Conservation (phyloP, 306 rosid species). For the Elaeagnus macrophylla region DNA sequence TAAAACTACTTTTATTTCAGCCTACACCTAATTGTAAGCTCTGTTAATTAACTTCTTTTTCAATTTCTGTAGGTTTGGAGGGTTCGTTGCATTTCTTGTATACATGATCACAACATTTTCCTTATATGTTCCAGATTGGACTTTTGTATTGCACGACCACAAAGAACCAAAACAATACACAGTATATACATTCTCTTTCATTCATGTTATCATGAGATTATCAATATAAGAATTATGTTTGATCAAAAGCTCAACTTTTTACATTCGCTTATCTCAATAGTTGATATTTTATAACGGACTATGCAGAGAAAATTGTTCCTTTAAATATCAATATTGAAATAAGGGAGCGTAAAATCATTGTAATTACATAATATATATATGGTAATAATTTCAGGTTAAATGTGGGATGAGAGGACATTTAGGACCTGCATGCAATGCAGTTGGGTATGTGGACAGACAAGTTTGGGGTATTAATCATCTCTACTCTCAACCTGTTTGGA, state of each 20-base stretch:
- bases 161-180: slow-evolving; percentile 28
- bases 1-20: background rate
- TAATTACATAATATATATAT: background rate
- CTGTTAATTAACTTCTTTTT: no score
- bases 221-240: no score
- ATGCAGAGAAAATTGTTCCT: no score
- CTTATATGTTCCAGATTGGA: slow-evolving; percentile 83
- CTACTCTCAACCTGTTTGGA: slow-evolving; percentile 74
- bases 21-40: background rate
- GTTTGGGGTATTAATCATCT: slow-evolving; percentile 90
- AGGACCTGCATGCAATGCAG: slow-evolving; percentile 89
- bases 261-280: no score
- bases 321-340: no score
- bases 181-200: slow-evolving; percentile 21
- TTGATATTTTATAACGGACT: no score
- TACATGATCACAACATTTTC: slow-evolving; percentile 66
- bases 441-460: slow-evolving; percentile 69
- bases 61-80: slow-evolving; percentile 50
- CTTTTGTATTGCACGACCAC: slow-evolving; percentile 26
- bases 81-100: slow-evolving; percentile 49
- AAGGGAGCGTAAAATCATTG: background rate
- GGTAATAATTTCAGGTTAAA: slow-evolving; percentile 33
- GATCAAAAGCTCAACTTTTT: no score
- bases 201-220: no score
- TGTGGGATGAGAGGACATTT: slow-evolving; percentile 88